A percentile compares a stretch with the other conserved stretches of the same genome.
Conservation (phyloP, 1,139 yeast species). For the Geotrichum histeridarum region DNA sequence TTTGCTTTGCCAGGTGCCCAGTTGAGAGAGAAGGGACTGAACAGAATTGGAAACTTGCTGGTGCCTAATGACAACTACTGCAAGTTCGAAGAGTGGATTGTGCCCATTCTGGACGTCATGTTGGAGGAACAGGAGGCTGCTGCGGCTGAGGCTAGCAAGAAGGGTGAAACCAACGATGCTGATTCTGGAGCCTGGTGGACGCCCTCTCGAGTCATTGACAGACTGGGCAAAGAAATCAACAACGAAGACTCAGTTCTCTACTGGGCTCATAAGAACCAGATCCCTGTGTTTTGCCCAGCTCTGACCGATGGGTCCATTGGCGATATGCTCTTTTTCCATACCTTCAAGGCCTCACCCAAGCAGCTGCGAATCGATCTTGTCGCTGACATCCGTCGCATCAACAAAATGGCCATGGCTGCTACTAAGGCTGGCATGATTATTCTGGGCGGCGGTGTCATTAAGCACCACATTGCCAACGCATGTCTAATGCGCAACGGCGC, state of each 20-base stretch:
- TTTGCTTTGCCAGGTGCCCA: slow-evolving; percentile 73
- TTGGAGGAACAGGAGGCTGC: slow-evolving; percentile 81
- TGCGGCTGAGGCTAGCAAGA: slow-evolving; percentile 40
- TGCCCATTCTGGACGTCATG: slow-evolving; percentile 82
- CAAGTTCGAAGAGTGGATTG: slow-evolving; percentile 96
- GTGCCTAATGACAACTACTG: slow-evolving; percentile 98
- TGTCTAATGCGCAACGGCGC: slow-evolving; percentile 99
- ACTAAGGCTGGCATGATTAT: slow-evolving; percentile 91
- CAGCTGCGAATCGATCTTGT: slow-evolving; percentile 89
- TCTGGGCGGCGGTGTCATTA: slow-evolving; percentile 92
- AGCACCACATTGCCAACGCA: slow-evolving; percentile 96
- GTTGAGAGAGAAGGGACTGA: slow-evolving; percentile 90
- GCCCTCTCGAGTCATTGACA: slow-evolving; percentile 85
- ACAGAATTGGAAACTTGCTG: slow-evolving; percentile 90
- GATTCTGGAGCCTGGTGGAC: slow-evolving; percentile 69
- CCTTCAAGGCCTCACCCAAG: slow-evolving; percentile 87
- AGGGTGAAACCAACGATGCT: slow-evolving; percentile 51
- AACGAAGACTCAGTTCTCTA: slow-evolving; percentile 91
- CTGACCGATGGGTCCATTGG: slow-evolving; percentile 97
- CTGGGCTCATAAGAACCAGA: slow-evolving; percentile 96
- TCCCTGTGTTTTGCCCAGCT: slow-evolving; percentile 96
- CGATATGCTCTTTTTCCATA: slow-evolving; percentile 97
- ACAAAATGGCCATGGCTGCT: slow-evolving; percentile 95
- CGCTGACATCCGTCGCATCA: slow-evolving; percentile 83
- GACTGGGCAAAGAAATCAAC: slow-evolving; percentile 91